A percentile compares a stretch with the other conserved stretches of the same genome.
Conservation (phyloP, 352 stramenopile species). For the Phytophthora quininea region DNA sequence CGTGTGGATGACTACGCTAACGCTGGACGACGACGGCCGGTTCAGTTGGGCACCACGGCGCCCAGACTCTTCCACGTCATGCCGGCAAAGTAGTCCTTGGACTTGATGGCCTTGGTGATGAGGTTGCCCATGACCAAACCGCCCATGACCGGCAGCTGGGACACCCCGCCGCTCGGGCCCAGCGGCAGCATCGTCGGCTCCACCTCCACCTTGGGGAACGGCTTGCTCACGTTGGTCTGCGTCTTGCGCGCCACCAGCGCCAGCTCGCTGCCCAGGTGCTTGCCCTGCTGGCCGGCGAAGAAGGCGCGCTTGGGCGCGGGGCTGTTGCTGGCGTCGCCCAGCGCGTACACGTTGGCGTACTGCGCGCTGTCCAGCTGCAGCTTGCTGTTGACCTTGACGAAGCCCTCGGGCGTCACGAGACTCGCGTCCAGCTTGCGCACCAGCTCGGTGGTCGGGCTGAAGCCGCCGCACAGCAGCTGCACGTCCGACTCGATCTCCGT, state of each 20-base stretch:
- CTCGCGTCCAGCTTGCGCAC: conserved; percentile 38
- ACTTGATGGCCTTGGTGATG: conserved; percentile 54
- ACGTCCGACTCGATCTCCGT: conserved; percentile 56
- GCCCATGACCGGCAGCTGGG: conserved; percentile 57
- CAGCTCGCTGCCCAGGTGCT: conserved; percentile 46
- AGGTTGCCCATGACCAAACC: conserved; percentile 60
- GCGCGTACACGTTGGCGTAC: conserved; percentile 56
- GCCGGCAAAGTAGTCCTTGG: conserved; percentile 50
- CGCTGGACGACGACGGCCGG: not conserved
- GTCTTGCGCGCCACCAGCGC: conserved; percentile 43
- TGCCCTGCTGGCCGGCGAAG: conserved; percentile 48
- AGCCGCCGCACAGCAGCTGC: conserved; percentile 48
- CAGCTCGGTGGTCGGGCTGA: conserved; percentile 45
- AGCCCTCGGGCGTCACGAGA: conserved; percentile 42
- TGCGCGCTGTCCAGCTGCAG: conserved; percentile 49
- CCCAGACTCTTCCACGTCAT: conserved; percentile 44
- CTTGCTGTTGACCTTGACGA: conserved; percentile 52
- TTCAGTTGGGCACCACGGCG: conserved; percentile 30
- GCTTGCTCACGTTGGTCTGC: conserved; percentile 42
- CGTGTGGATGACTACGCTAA: not conserved
- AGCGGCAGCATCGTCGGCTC: conserved; percentile 50
- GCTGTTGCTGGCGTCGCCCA: conserved; percentile 61
- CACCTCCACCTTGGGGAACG: conserved; percentile 44
- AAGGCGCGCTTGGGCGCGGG: conserved; percentile 48
- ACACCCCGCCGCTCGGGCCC: conserved; percentile 56